These are phyloP conservation scores for Blumeria graminis DNA, from an alignment of 2,329 filamentous ascomycete genomes.

Conservation along the genomic window DNA sequence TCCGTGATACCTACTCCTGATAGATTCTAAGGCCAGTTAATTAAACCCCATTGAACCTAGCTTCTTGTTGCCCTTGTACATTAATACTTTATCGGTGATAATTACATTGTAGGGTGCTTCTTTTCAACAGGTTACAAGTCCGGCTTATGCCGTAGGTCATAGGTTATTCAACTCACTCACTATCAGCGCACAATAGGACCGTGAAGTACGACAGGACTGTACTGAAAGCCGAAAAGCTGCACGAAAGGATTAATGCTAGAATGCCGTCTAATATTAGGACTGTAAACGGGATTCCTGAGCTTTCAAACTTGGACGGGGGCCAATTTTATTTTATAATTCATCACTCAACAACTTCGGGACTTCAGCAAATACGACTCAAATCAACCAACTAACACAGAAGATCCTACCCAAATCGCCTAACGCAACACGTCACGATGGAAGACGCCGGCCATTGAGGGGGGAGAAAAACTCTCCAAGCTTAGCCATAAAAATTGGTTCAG, in stretches of 20 bases:
- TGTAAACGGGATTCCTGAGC: background rate
- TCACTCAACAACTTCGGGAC: background rate
- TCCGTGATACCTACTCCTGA: too few species aligned
- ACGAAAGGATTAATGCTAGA: conserved; percentile 6
- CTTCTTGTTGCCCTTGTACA: background rate
- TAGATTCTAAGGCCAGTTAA: too few species aligned
- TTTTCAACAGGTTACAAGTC: background rate
- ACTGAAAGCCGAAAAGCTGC: background rate
- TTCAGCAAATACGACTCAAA: background rate
- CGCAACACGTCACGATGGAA: too few species aligned
- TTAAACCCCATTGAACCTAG: too few species aligned
- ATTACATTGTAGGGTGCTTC: background rate
- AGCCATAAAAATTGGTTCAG: background rate
- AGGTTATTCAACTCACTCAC: background rate
- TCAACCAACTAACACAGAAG: background rate
- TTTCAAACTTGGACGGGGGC: background rate
- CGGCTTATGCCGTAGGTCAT: background rate
- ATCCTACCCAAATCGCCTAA: background rate
- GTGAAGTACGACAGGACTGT: background rate
- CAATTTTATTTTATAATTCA: background rate
- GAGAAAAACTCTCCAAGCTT: background rate
- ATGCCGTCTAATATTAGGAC: conserved; percentile 1
- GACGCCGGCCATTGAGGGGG: too few species aligned
- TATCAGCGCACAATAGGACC: background rate
- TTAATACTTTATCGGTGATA: background rate